Conservation (phyloP, 805 yeast genomes). For the Cyberlindnera misumaiensis region DNA sequence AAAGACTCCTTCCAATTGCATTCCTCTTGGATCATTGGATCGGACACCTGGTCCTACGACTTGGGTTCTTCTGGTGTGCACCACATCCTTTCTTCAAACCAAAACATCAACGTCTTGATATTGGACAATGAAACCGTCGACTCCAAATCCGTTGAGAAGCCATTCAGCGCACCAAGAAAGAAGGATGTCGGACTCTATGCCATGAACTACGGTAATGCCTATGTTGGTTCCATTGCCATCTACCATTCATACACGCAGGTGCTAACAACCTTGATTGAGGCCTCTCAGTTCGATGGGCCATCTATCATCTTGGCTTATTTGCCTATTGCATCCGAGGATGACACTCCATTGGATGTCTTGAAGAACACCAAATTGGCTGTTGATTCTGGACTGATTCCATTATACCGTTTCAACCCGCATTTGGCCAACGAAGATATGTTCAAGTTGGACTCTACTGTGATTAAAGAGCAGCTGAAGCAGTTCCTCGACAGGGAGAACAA, state of each 20-base stretch:
- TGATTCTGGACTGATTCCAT: slow-evolving; percentile 94
- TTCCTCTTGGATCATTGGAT: slow-evolving; percentile 81
- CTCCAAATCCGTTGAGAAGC: slow-evolving; percentile 23
- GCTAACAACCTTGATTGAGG: slow-evolving; percentile 81
- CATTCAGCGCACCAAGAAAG: slow-evolving; percentile 48
- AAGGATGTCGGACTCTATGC: slow-evolving; percentile 93
- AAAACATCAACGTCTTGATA: slow-evolving; percentile 76
- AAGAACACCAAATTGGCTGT: slow-evolving; percentile 86
- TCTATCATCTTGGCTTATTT: slow-evolving; percentile 85
- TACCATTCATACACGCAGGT: slow-evolving; percentile 93
- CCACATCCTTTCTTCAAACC: slow-evolving; percentile 65
- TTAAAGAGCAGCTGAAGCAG: slow-evolving; percentile 66
- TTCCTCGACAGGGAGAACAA: slow-evolving; percentile 89
- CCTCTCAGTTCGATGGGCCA: slow-evolving; percentile 85
- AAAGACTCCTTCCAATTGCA: slow-evolving; percentile 39
- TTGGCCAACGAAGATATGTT: slow-evolving; percentile 42
- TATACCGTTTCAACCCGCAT: slow-evolving; percentile 77
- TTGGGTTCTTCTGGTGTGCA: slow-evolving; percentile 90
- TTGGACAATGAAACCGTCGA: slow-evolving; percentile 78
- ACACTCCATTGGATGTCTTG: slow-evolving; percentile 64
- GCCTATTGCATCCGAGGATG: slow-evolving; percentile 63
- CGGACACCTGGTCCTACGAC: slow-evolving; percentile 94
- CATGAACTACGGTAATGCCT: slow-evolving; percentile 83
- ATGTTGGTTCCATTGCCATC: slow-evolving; percentile 91
- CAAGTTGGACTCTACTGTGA: slow-evolving; percentile 76